phyloP scores from a whole-genome alignment of 257 asterid species.

The Lycium ferocissimum region DNA sequence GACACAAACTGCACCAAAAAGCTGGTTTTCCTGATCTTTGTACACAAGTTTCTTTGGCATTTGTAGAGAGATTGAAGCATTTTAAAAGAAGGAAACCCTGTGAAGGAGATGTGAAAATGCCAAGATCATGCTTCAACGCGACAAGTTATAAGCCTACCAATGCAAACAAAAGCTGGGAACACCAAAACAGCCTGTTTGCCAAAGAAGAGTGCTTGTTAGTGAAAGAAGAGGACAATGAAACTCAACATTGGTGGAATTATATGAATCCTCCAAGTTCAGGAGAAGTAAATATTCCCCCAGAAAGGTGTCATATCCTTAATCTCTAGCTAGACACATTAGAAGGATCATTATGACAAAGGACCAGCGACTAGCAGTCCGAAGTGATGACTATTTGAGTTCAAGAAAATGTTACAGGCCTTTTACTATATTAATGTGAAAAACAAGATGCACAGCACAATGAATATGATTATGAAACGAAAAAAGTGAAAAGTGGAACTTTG shows the following conservation, averaged over 20 bases:
- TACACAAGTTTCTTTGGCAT: conserved; percentile 20
- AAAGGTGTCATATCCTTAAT: neutral
- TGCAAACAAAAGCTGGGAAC: neutral
- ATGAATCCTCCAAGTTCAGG: conserved; percentile 18
- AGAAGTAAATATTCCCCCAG: conserved; percentile 1
- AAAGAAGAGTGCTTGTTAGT: neutral
- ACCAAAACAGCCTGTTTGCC: neutral
- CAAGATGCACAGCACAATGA: no score
- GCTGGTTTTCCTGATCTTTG: conserved; percentile 22
- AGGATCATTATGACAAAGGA: neutral
- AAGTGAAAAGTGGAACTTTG: no score
- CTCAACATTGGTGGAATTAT: neutral
- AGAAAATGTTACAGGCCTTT: neutral
- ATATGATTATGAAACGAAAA: no score
- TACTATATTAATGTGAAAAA: no score
- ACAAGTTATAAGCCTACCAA: conserved; percentile 7
- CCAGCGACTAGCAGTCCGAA: conserved; percentile 9
- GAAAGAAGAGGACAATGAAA: conserved; percentile 18
- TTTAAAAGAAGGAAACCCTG: neutral
- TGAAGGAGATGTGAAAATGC: conserved; percentile 10
- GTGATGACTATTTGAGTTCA: neutral
- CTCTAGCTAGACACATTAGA: neutral
- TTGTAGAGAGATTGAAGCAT: conserved; percentile 26
- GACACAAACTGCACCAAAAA: conserved; percentile 10
- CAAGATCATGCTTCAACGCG: conserved; percentile 25